phyloP scores from a whole-genome alignment of 2,329 filamentous ascomycete species.

The Arthrocladium fulminans region DNA sequence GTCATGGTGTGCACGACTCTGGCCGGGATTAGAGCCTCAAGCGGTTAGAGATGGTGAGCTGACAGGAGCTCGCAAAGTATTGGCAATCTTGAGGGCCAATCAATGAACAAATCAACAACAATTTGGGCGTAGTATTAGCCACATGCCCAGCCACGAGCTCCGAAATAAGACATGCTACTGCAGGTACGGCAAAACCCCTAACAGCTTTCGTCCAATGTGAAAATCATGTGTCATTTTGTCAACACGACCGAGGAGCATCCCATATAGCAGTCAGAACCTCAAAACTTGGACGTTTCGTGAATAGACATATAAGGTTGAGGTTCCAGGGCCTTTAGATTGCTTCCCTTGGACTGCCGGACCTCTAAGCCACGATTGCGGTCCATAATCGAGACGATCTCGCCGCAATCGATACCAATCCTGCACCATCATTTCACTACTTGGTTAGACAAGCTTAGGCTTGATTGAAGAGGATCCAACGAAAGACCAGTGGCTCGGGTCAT shows the following conservation, averaged over 20 bases:
- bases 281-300: no score
- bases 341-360: not conserved
- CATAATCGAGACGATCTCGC: not conserved
- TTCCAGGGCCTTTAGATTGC: no score
- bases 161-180: not conserved
- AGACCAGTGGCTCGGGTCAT: slow-evolving; percentile 6
- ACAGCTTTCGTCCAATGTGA: no score
- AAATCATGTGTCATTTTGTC: no score
- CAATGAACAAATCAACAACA: no score
- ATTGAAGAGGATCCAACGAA: not conserved
- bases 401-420: slow-evolving; percentile 8
- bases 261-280: no score
- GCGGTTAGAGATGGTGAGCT: not conserved
- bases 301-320: no score
- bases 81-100: not conserved
- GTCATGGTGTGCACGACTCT: not conserved
- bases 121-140: not conserved
- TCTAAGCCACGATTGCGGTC: no score
- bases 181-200: not conserved
- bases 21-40: not conserved
- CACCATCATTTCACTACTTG: slow-evolving; percentile 3
- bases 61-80: not conserved
- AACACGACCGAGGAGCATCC: no score
- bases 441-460: not conserved
- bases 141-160: not conserved